A percentile compares a stretch with the other conserved stretches of the same genome.
phyloP scores from a whole-genome alignment of 1,284 basidiomycete genomes.

The Tylopilus sp. region DNA sequence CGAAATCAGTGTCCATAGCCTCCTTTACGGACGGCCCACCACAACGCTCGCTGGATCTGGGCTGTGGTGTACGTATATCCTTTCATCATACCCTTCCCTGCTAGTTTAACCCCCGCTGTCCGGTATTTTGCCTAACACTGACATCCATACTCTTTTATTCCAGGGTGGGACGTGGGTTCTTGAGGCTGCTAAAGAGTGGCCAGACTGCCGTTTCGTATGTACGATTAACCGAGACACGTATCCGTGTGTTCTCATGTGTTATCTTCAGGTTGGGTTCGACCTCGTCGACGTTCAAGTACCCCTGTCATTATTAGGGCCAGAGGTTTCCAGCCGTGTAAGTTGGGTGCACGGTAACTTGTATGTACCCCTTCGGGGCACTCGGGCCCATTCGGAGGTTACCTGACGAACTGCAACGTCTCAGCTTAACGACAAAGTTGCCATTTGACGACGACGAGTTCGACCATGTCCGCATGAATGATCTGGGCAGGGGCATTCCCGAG shows the following conservation, averaged over 20 bases:
- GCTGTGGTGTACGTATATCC: constrained; percentile 57
- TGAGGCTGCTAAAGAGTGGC: constrained; percentile 70
- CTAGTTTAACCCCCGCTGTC: too few species aligned
- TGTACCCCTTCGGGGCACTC: constrained; percentile 22
- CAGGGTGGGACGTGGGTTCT: constrained; percentile 70
- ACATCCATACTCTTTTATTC: constrained; percentile 6
- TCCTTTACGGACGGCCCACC: constrained; percentile 48
- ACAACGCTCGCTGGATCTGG: constrained; percentile 56
- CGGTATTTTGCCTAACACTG: not conserved
- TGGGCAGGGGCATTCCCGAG: constrained; percentile 68
- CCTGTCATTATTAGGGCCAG: constrained; percentile 44
- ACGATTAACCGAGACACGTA: not conserved
- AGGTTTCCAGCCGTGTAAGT: constrained; percentile 51
- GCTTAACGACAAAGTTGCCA: constrained; percentile 66
- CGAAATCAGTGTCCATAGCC: constrained; percentile 52
- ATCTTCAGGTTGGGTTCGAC: constrained; percentile 64
- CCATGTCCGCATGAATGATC: constrained; percentile 62
- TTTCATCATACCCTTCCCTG: not conserved
- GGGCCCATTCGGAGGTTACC: not conserved
- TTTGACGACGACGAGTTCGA: constrained; percentile 79
- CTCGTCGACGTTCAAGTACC: constrained; percentile 68
- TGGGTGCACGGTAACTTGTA: constrained; percentile 78
- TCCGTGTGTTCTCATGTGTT: constrained; percentile 9
- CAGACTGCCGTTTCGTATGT: constrained; percentile 61
- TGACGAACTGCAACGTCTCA: constrained; percentile 26